Conservation (phyloP, 768 basidiomycete species). For the Boletellus sp. region DNA sequence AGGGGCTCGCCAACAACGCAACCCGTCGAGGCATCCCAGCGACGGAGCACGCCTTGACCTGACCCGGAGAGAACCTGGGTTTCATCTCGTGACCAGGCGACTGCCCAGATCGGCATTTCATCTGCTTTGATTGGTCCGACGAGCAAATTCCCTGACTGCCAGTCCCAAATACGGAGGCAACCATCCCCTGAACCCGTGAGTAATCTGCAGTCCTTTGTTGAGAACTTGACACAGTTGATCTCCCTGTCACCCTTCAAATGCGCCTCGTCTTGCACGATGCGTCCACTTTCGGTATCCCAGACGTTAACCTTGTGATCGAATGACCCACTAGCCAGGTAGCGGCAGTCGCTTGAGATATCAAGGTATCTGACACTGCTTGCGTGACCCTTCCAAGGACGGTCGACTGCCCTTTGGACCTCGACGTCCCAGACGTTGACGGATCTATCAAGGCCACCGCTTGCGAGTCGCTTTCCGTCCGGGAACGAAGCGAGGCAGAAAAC, state of each 20-base stretch:
- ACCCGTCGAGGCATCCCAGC: conserved; percentile 24
- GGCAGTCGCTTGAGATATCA: conserved; percentile 27
- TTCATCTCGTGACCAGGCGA: conserved; percentile 31
- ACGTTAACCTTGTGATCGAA: conserved; percentile 31
- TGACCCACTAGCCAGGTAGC: conserved; percentile 28
- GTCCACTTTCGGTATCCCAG: conserved; percentile 28
- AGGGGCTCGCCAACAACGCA: conserved; percentile 21
- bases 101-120: conserved; percentile 26
- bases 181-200: conserved; percentile 30
- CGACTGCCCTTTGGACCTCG: conserved; percentile 14
- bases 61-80: conserved; percentile 26
- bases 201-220: conserved; percentile 20
- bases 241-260: conserved; percentile 19
- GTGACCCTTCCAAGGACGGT: conserved; percentile 24
- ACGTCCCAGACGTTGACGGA: conserved; percentile 31
- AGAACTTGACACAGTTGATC: conserved; percentile 30
- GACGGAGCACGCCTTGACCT: conserved; percentile 20
- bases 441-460: conserved; percentile 30
- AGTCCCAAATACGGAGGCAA: conserved; percentile 29
- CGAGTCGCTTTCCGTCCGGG: conserved; percentile 24
- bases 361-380: conserved; percentile 27
- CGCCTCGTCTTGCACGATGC: conserved; percentile 21
- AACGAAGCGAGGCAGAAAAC: conserved; percentile 27
- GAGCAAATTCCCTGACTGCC: conserved; percentile 23
- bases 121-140: conserved; percentile 23